Conservation (phyloP, 106 monocot species). For the Gastrodia elata region DNA sequence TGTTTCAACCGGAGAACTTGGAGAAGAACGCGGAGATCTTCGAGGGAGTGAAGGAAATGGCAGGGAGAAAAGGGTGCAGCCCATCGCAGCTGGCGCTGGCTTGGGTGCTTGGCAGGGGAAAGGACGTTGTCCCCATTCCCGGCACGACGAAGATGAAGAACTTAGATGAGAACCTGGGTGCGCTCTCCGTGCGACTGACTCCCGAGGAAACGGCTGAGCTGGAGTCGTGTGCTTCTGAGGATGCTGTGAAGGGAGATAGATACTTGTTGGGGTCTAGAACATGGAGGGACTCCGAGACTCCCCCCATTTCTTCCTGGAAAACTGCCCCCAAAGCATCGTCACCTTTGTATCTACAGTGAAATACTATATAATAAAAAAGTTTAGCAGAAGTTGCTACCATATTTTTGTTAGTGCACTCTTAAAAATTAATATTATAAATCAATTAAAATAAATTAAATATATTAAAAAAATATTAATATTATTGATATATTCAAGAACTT, state of each 20-base stretch:
- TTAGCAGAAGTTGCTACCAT: too few species aligned
- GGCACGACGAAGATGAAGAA: conserved; percentile 50
- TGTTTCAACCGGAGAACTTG: conserved; percentile 54
- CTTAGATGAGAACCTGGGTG: conserved; percentile 42
- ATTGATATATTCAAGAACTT: too few species aligned
- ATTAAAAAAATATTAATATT: too few species aligned
- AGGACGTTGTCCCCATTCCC: conserved; percentile 75
- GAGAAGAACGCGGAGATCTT: conserved; percentile 45
- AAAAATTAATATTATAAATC: too few species aligned
- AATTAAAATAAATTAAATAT: too few species aligned
- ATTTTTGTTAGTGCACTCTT: too few species aligned
- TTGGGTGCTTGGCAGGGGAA: conserved; percentile 73
- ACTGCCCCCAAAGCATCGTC: too few species aligned
- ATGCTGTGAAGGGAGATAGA: conserved; percentile 29
- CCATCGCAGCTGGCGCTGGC: conserved; percentile 72
- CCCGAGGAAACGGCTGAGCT: conserved; percentile 39
- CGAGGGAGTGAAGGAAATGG: conserved; percentile 50
- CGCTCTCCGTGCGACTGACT: conserved; percentile 28
- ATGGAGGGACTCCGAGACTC: conserved; percentile 47
- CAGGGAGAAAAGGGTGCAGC: conserved; percentile 61
- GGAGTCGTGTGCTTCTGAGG: conserved; percentile 24
- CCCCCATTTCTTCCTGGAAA: conserved; percentile 42
- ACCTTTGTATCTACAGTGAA: too few species aligned
- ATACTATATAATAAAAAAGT: too few species aligned
- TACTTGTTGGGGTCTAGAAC: conserved; percentile 2